Evolutionary conservation across 805 yeast genomes (phyloP), one percentile per base, ranked within the genome.

Genomic region (Candida cerambycidarum): DNA sequence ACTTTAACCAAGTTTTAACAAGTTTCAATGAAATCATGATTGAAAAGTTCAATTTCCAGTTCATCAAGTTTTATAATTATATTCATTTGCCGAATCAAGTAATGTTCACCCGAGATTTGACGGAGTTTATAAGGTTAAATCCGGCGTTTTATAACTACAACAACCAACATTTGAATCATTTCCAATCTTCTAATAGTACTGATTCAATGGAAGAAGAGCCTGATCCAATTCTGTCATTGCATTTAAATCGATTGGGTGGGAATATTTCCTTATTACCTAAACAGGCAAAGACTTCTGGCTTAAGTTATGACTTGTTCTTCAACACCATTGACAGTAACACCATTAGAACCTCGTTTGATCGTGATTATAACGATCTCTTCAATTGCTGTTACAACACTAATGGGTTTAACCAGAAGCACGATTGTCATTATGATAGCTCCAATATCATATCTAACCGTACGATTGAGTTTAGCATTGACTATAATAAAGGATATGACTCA

Each of bases 21-120:
- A 27, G 28, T 15, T 27, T 58, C 16, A 57, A 57, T 36, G 65
- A 61, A 39, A 41, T 59, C 5, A 49, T 53, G 51, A 48, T 61
- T n/a, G 39, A 47, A n/a, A 39, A 37, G 13, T 57, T 61, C 41
- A 49, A 41, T 10, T 16, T 19, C 3, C 47, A 51, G 3, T 27
- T 25, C 4, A 38, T 60, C 19, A 30, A 38, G 10, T 44, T 29
- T 18, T 44, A 49, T 27, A 47, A 57, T 43, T 58, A 47, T 45
- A 17, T 48, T 4, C 65, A 60, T 42, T 41, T 57, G 5, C 61
- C 65, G 1, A 28, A 19, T 5, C 37, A 39, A 18, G 39, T 44
- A 3, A 37, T 24, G 11, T 38, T 47, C 18, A 23, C 17, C 39
- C 37, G n/a, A 30, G 29, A 29, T 32, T 27, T 39, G 13, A 27